Conservation (phyloP, 2,329 filamentous ascomycete genomes). For the Xylaria polymorpha region DNA sequence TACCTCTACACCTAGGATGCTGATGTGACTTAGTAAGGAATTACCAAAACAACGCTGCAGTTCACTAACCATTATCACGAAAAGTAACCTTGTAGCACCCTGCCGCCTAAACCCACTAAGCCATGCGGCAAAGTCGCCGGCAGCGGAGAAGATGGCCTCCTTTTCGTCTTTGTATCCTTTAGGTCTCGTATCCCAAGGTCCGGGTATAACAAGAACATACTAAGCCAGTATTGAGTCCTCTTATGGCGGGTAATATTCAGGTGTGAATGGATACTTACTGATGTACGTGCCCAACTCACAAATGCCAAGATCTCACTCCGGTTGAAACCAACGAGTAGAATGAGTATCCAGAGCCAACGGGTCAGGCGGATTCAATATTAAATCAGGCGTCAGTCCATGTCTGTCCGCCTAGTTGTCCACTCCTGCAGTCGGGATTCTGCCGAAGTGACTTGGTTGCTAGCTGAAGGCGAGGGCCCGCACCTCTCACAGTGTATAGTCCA, state of each 20-base stretch:
- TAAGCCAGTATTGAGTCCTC: neutral
- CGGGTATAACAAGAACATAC: neutral
- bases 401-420: neutral
- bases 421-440: slow-evolving; percentile 1
- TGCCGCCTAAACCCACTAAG: neutral
- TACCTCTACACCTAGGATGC: neutral
- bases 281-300: neutral
- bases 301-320: neutral
- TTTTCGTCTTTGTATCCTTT: neutral
- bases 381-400: slow-evolving; percentile 11
- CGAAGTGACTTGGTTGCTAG: neutral
- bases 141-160: neutral
- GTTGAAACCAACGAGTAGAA: neutral
- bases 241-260: neutral
- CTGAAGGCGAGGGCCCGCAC: neutral
- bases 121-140: neutral
- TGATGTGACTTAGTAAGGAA: neutral
- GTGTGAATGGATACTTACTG: neutral
- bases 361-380: neutral
- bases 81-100: neutral
- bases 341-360: slow-evolving; percentile 1
- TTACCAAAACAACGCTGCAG: neutral
- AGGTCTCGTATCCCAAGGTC: neutral
- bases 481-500: slow-evolving; percentile 3
- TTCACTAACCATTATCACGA: neutral